Evolutionary conservation across 73 alveolate species (phyloP), one percentile per base, ranked within the genome.

Genomic region (Paramecium caudatum): DNA sequence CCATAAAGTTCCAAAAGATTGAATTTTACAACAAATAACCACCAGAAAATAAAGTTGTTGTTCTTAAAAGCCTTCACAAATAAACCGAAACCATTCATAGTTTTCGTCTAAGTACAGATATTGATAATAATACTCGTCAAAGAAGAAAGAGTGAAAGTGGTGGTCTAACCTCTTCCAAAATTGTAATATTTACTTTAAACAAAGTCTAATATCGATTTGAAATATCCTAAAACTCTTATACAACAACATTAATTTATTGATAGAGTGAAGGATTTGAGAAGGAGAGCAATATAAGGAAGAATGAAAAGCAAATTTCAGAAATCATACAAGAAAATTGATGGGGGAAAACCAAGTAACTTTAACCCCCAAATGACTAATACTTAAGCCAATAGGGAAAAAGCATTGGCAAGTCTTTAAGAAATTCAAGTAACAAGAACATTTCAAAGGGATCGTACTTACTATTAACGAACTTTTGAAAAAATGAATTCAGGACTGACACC

Each of bases 241-340:
- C 30, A 55, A 55, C n/a, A 55, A 25, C 80, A 55, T 55, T 43
- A 55, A 55, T 55, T 55, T 55, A 17, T 55, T 10, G 8, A 19
- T 55, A 55, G 45, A 55, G 80, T 55, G 4, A 55, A 55, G 30
- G 80, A 55, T 27, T 23, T 55, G 13, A 55, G 80, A 21, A 55
- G 80, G 30, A 55, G 80, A 55, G 80, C 80, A 55, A 55, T 55
- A 10, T 27, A 27, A 23, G 80, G 80, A 19, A 55, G 80, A 21
- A 55, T 55, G 80, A 55, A 55, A 21, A 55, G 25, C 30, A 55
- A 55, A 55, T 55, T 55, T 55, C 45, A 55, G 80, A 55, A 55
- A 55, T 55, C 80, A 10, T 4, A 10, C 80, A 16, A 23, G 80
- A 55, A 55, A 23, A 55, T 55, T 27, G 80, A 55, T 55, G 30